These are phyloP conservation scores for Moesziomyces aphidis DNA, from an alignment of 1,284 basidiomycete genomes.

Conservation along the genomic window DNA sequence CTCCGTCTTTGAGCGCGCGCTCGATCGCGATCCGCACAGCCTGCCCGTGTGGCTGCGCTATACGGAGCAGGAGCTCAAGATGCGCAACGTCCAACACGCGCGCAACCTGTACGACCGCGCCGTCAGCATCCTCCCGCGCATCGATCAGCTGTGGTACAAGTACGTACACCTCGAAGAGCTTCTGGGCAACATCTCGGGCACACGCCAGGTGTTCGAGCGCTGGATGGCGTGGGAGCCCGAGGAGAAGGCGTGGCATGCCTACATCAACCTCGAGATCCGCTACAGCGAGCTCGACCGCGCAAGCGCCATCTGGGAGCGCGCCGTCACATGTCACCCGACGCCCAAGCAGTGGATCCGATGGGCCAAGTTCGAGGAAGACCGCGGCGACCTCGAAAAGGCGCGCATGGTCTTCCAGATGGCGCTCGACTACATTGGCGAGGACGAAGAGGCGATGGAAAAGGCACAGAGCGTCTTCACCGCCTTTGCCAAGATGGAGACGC, in stretches of 20 bases:
- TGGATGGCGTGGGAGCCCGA: slow-evolving; percentile 99
- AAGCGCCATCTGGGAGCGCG: slow-evolving; percentile 91
- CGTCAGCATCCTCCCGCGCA: slow-evolving; percentile 91
- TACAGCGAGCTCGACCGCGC: slow-evolving; percentile 93
- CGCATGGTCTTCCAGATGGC: slow-evolving; percentile 97
- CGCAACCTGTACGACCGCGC: slow-evolving; percentile 97
- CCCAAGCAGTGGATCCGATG: slow-evolving; percentile 96
- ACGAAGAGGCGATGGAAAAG: slow-evolving; percentile 95
- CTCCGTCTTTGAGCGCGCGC: slow-evolving; percentile 94
- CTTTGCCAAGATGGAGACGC: slow-evolving; percentile 97
- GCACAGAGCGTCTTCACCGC: slow-evolving; percentile 95
- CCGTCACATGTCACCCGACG: slow-evolving; percentile 91
- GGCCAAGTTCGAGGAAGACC: slow-evolving; percentile 96
- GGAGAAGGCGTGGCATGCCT: slow-evolving; percentile 98
- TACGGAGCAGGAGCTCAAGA: slow-evolving; percentile 98
- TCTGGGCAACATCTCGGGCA: slow-evolving; percentile 92
- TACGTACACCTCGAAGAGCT: slow-evolving; percentile 99
- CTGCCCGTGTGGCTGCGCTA: slow-evolving; percentile 94
- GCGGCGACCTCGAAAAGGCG: slow-evolving; percentile 81
- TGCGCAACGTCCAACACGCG: slow-evolving; percentile 94
- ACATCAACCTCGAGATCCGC: slow-evolving; percentile 94
- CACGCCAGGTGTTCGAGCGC: slow-evolving; percentile 95
- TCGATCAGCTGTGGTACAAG: slow-evolving; percentile 92
- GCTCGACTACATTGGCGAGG: slow-evolving; percentile 95
- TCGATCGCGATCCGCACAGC: slow-evolving; percentile 91